Conservation (phyloP, 2,329 filamentous ascomycete genomes). For the Fusarium drepaniforme region DNA sequence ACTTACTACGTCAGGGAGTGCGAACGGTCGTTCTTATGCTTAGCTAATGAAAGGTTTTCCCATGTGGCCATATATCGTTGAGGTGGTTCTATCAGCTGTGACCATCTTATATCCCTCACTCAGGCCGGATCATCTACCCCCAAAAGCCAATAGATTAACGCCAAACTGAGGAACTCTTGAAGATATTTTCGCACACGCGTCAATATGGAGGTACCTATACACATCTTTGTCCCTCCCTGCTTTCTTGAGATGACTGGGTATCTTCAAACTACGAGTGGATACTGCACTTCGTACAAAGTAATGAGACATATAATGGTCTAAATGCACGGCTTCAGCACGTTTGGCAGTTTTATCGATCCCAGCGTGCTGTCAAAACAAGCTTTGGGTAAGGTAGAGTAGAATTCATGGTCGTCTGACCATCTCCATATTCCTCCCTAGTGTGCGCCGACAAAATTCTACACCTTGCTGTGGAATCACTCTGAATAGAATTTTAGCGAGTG, state of each 20-base stretch:
- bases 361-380: neutral
- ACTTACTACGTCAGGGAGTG: neutral
- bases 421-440: neutral
- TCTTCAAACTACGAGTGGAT: neutral
- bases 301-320: neutral
- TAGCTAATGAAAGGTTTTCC: neutral
- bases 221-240: neutral
- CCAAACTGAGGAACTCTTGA: neutral
- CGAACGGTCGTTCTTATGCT: neutral
- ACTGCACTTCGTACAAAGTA: neutral
- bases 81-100: neutral
- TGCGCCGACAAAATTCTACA: neutral
- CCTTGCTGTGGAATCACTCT: neutral
- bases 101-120: neutral
- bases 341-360: neutral
- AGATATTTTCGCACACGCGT: neutral
- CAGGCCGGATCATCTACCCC: neutral
- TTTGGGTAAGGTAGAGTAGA: neutral
- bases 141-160: neutral
- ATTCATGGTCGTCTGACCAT: neutral
- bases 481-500: neutral
- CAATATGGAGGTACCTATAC: neutral
- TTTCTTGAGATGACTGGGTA: neutral
- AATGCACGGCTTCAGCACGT: neutral
- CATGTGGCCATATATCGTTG: neutral